These are phyloP conservation scores for Globisporangium paddicum DNA, from an alignment of 352 stramenopile species.

Conservation along the genomic window DNA sequence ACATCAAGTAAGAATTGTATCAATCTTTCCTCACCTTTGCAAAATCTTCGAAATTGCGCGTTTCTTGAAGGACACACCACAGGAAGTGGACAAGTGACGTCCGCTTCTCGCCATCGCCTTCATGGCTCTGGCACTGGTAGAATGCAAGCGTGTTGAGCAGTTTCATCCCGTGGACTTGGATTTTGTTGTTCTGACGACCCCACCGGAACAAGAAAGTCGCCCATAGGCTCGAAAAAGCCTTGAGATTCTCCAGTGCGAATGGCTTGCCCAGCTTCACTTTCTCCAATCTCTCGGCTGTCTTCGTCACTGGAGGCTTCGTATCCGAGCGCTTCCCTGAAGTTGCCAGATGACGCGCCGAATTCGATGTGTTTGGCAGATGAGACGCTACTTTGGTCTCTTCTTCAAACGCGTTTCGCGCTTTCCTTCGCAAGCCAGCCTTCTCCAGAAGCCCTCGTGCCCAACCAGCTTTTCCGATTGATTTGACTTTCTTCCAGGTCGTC, in stretches of 20 bases:
- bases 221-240: conserved; percentile 37
- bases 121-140: conserved; percentile 27
- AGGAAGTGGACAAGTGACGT: conserved; percentile 46
- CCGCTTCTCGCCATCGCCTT: not conserved
- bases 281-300: conserved; percentile 15
- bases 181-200: conserved; percentile 33
- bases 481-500: conserved; percentile 55
- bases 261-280: conserved; percentile 12
- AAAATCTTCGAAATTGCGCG: conserved; percentile 46
- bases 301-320: not conserved
- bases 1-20: not conserved
- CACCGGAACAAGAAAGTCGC: conserved; percentile 57
- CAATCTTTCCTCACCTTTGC: conserved; percentile 25
- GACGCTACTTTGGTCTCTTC: not conserved
- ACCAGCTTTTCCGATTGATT: conserved; percentile 39
- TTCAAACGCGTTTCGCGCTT: conserved; percentile 15
- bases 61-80: conserved; percentile 62
- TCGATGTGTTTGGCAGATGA: conserved; percentile 33
- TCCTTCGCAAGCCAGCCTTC: conserved; percentile 36
- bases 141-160: conserved; percentile 62
- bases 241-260: conserved; percentile 43
- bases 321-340: conserved; percentile 2
- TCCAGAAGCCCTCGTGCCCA: conserved; percentile 60
- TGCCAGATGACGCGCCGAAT: conserved; percentile 33
- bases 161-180: conserved; percentile 36